These are phyloP conservation scores for Biscogniauxia marginata DNA, from an alignment of 2,329 filamentous ascomycete genomes.

Conservation along the genomic window DNA sequence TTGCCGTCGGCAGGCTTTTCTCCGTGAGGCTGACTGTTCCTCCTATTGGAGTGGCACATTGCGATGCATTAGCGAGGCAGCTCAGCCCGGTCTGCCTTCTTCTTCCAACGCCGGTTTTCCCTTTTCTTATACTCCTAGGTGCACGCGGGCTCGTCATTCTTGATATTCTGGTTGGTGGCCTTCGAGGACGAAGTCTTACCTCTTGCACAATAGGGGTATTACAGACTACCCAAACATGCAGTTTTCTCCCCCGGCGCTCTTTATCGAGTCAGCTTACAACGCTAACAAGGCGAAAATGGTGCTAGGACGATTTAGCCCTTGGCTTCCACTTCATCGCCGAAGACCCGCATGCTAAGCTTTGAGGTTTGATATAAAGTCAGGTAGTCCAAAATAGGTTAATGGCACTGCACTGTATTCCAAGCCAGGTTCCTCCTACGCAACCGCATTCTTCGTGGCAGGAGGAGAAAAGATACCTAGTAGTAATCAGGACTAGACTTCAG, in stretches of 20 bases:
- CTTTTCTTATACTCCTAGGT: too few relatives aligned
- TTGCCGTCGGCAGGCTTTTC: background rate
- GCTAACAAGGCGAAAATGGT: background rate
- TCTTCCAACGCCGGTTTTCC: background rate
- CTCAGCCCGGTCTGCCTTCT: too few relatives aligned
- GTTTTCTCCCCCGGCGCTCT: background rate
- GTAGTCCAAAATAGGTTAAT: background rate
- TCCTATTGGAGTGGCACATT: background rate
- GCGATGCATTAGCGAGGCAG: background rate
- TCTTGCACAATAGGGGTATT: background rate
- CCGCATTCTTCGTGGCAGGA: background rate
- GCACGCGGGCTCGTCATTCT: background rate
- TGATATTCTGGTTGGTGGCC: background rate
- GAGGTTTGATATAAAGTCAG: background rate
- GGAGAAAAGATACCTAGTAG: background rate
- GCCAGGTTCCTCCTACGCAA: background rate
- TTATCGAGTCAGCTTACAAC: background rate
- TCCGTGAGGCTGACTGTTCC: background rate
- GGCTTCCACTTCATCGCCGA: background rate
- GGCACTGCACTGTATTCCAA: background rate
- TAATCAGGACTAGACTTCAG: background rate
- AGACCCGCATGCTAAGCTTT: background rate
- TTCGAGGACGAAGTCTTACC: background rate
- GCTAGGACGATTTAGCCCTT: background rate
- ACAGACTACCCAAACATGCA: background rate